Evolutionary conservation across 148 eudicot genomes (phyloP), one percentile per base, ranked within the genome.

Genomic region (Heliamphora exappendiculata): DNA sequence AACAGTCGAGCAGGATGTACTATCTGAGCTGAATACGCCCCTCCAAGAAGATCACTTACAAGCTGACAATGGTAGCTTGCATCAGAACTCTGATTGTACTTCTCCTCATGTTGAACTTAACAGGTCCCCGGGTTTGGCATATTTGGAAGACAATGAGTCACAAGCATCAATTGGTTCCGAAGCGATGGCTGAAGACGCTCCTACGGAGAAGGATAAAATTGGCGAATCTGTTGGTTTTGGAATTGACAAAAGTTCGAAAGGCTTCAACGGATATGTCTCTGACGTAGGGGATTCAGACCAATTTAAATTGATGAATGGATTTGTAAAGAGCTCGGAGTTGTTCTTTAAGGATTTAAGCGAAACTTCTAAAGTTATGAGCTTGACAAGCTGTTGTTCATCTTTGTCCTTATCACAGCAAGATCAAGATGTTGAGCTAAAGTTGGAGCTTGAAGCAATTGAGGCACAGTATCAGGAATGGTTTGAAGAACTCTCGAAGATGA

Each of bases 371-470:
- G 81, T 57, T 17, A 79, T 67, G 81, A 84, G 87, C 76, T 76
- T 81, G 47, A 75, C 85, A 28, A 88, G 89, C 75, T 77, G 88
- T 24, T 80, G 84, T 33, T 85, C 89, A 4, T 83, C 88, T 17
- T 66, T 80, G 41, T 73, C 84, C 19, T 59, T 82, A n/a, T 26
- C 72, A 14, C 86, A 80, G 5, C 83, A 79, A 74, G 86, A 73
- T 51, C 81, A 72, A 44, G 84, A 84, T 3, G 39, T 66, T n/a
- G 85, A 87, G 63, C 65, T 94, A 26, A 87, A 82, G 80, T 1
- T 79, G 73, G 98, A 94, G 82, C 78, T 92, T 11, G 87, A 78
- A 59, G 83, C 88, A 65, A 89, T 89, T 50, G 90, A 94, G 33
- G 50, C 83, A 26, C 86, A 81, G 41, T 92, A 90, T 74, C 86